phyloP scores from a whole-genome alignment of 73 alveolate species.

The Tetrahymena thermophila region DNA sequence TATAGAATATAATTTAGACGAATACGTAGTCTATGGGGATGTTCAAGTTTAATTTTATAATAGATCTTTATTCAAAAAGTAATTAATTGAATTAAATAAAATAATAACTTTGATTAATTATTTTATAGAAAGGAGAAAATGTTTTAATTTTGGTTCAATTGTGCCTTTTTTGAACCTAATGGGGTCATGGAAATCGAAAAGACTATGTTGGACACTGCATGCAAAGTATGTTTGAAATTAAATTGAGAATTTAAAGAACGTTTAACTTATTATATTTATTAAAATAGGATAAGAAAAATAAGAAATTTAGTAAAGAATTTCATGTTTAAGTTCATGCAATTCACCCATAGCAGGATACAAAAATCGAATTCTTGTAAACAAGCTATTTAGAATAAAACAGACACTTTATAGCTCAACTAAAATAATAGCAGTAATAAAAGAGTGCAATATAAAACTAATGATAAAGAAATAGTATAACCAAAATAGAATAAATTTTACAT shows the following conservation, averaged over 20 bases:
- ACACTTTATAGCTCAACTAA: not conserved
- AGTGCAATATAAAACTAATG: not conserved
- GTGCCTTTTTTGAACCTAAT: constrained; percentile 56
- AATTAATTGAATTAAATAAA: not conserved
- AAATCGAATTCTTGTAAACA: not conserved
- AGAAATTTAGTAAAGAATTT: not conserved
- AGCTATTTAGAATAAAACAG: not conserved
- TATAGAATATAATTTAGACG: not conserved
- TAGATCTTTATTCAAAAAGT: constrained; percentile 17
- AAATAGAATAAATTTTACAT: not conserved
- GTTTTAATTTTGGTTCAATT: constrained; percentile 84
- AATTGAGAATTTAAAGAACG: not conserved
- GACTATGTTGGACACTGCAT: constrained; percentile 69
- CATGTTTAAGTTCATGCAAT: not conserved
- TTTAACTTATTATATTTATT: not conserved
- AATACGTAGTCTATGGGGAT: constrained; percentile 59
- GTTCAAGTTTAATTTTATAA: constrained; percentile 64
- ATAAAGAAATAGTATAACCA: no score
- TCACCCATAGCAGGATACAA: not conserved
- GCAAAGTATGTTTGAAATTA: constrained; percentile 28
- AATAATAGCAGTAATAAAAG: not conserved
- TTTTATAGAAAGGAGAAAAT: constrained; percentile 45
- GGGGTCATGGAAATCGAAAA: constrained; percentile 62
- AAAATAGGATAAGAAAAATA: not conserved
- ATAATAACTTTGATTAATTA: not conserved